Base-by-base conservation (phyloP, 2,329 filamentous ascomycete species). In the Talaromyces marneffei region DNA sequence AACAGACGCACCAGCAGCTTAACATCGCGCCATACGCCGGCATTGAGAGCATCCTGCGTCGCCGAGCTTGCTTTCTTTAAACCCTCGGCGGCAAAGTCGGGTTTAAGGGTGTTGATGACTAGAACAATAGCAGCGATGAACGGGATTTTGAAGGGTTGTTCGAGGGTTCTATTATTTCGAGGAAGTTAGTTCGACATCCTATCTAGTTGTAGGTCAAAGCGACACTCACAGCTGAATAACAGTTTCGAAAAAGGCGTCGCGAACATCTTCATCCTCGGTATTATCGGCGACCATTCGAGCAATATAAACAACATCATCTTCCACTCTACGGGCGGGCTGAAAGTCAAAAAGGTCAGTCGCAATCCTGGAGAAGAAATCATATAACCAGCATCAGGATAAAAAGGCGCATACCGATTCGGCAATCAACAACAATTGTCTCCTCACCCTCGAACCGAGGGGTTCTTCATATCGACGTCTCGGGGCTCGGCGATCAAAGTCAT, bases 91-190 rank as follows among this genome's bases (percentile, higher is more conserved):
- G 88, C 85, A 37, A 96, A 81, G 66, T 94, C 89, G 4, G 88
- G 82, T 71, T 91, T 91, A 68, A 89, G 78, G 27, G 85, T 84
- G 77, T 97, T 97, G 66, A 87, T 84, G 61, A 91, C 84, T 62
- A 96, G 82, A 46, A 95, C 83, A 14, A 93, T 87, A 20, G 90
- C 91, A 9, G 92, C 92, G 39, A 96, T 83, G 72, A 97, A 97
- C 0, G 94, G 93, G n/a, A 92, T 95, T 81, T 97, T 97, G 75
- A 99, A 88, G 1, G 94, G 94, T 77, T 99, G 94, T 78, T 99
- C 94, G 37, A 91, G 74, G 46, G 89, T 83, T 66, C 83, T 86
- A 62, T 27, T 52, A 4, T 35, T 25, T n/a, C n/a, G 33, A 29
- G 10, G 4, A 20, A 29, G 14, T 35, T 40, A 55, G 52, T 29